These are phyloP conservation scores for Lichtheimia hyalospora DNA, from an alignment of 371 early-diverging fungal genomes.

Conservation along the genomic window DNA sequence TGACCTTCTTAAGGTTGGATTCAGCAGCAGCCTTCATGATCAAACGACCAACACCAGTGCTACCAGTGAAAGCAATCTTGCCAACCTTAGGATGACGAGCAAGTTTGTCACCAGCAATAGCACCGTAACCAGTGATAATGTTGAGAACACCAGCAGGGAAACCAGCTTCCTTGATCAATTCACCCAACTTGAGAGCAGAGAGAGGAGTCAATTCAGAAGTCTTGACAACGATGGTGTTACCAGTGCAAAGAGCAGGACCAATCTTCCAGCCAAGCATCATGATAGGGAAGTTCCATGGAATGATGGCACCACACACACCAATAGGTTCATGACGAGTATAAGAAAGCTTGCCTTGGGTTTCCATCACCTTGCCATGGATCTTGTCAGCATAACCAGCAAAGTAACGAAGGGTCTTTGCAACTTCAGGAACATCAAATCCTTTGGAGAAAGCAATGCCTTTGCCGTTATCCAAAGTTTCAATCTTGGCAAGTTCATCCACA, in stretches of 20 bases:
- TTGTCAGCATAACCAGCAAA: slow-evolving; percentile 85
- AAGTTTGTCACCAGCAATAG: slow-evolving; percentile 39
- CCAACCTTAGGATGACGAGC: slow-evolving; percentile 40
- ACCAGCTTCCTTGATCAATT: slow-evolving; percentile 53
- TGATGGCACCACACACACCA: slow-evolving; percentile 82
- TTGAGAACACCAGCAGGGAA: slow-evolving; percentile 74
- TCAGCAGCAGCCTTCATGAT: slow-evolving; percentile 61
- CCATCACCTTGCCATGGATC: slow-evolving; percentile 57
- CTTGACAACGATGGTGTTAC: slow-evolving; percentile 83
- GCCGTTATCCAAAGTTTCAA: slow-evolving; percentile 51
- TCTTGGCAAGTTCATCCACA: slow-evolving; percentile 43
- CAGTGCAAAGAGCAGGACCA: slow-evolving; percentile 87
- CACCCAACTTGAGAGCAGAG: slow-evolving; percentile 49
- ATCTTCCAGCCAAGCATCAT: slow-evolving; percentile 82
- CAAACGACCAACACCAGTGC: slow-evolving; percentile 53
- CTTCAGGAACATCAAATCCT: slow-evolving; percentile 57
- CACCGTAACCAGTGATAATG: slow-evolving; percentile 60
- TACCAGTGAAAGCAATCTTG: slow-evolving; percentile 72
- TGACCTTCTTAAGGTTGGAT: slow-evolving; percentile 76
- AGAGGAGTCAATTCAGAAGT: slow-evolving; percentile 77
- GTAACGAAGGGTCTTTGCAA: slow-evolving; percentile 47
- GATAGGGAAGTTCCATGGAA: slow-evolving; percentile 87
- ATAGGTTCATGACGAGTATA: slow-evolving; percentile 80
- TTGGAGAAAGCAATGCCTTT: slow-evolving; percentile 44
- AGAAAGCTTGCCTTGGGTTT: slow-evolving; percentile 43